Base-by-base conservation (phyloP, 805 yeast species). In the Lipomyces lipofer region DNA sequence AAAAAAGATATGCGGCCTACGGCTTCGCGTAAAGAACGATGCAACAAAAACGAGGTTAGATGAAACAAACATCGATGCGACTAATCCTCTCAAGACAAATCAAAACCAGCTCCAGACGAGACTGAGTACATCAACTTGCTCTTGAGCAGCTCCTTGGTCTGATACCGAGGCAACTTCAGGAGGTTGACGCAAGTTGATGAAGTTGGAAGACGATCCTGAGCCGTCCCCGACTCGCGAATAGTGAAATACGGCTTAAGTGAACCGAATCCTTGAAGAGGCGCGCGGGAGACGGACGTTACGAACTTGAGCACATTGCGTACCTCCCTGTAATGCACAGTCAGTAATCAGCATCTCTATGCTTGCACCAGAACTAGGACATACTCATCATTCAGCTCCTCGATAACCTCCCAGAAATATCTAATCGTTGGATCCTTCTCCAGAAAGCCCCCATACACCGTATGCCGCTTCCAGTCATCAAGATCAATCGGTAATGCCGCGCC, bases 181-280 rank as follows among this genome's bases (percentile, higher is more conserved):
- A 94, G 70, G 66, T 94, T 94, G 28, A 90, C 88, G 75, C 99
- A 94, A 0, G 99, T 94, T 0, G 97, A 83, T 0, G 98, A 86
- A 0, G 97, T 88, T 0, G 99, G 99, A 36, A 94, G 73, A 28
- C 95, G 72, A 1, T 74, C 75, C 1, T 65, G 60, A 25, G 79
- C 80, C 8, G 67, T 51, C 0, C 92, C 94, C 0, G 84, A 77
- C 60, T 83, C 83, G 35, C 88, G 69, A 44, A 94, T 85, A 1
- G 96, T 96, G 69, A 94, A 89, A 51, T 74, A 75, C 0, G 99
- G 99, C 28, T 71, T 73, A 44, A 89, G 74, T 2, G 84, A 81
- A 12, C 78, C 75, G 67, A 94, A 92, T 0, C 99, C 99, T 24
- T 88, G 75, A 38, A 94, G 73, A 0, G 99, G 99, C 0, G 96